phyloP scores from a whole-genome alignment of 805 yeast species.

The Wickerhamiella bombiphila region DNA sequence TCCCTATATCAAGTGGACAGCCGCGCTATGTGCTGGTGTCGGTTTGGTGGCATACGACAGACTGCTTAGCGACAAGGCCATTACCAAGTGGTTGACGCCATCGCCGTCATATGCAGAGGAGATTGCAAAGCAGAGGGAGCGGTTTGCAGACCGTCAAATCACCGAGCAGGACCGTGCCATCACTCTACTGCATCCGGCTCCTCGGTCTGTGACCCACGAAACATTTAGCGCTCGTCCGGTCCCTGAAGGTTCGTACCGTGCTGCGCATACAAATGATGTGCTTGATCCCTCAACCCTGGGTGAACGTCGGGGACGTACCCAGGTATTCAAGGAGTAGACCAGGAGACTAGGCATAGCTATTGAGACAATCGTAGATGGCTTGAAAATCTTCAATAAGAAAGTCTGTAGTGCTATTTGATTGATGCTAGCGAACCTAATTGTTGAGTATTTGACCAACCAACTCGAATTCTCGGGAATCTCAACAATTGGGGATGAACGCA shows the following conservation, averaged over 20 bases:
- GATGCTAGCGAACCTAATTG: too few relatives aligned
- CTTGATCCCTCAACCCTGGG: constrained; percentile 16
- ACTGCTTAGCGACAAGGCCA: constrained; percentile 15
- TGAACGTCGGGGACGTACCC: constrained; percentile 21
- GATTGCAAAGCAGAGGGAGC: constrained; percentile 12
- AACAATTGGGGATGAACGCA: too few relatives aligned
- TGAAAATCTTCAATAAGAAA: too few relatives aligned
- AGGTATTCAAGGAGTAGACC: neutral
- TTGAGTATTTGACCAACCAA: too few relatives aligned
- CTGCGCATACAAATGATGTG: constrained; percentile 15
- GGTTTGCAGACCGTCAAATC: constrained; percentile 12
- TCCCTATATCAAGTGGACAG: constrained; percentile 18
- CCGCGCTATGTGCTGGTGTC: constrained; percentile 10
- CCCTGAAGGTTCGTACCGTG: constrained; percentile 19
- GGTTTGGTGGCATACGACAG: constrained; percentile 19
- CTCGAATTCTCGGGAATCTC: too few relatives aligned
- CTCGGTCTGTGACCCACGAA: constrained; percentile 10
- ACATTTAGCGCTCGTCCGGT: constrained; percentile 20
- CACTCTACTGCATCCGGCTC: constrained; percentile 13
- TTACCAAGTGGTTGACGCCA: constrained; percentile 16
- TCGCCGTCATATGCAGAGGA: constrained; percentile 7
- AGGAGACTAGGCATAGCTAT: too few relatives aligned
- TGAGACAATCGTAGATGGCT: too few relatives aligned
- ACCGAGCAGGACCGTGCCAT: constrained; percentile 13
- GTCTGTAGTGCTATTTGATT: too few relatives aligned